phyloP scores from a whole-genome alignment of 2,329 filamentous ascomycete species.

The Penicillium freii region DNA sequence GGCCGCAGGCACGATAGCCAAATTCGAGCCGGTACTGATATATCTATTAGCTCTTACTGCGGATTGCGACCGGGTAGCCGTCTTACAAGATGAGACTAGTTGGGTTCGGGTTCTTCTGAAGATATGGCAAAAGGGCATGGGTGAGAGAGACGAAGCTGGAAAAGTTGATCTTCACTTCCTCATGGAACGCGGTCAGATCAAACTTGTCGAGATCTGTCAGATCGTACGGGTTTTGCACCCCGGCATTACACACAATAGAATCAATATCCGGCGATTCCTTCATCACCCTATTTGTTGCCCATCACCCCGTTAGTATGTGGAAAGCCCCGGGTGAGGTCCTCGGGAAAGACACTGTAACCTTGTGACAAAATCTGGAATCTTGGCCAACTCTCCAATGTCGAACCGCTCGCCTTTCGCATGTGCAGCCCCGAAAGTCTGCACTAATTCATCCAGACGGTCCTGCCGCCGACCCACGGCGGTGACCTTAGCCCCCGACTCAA shows the following conservation, averaged over 20 bases:
- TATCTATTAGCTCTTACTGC: background rate
- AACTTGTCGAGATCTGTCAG: background rate
- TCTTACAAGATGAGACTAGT: slow-evolving; percentile 32
- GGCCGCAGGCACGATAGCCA: background rate
- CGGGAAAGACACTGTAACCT: background rate
- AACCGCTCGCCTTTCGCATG: slow-evolving; percentile 45
- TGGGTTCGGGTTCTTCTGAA: slow-evolving; percentile 32
- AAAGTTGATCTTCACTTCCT: slow-evolving; percentile 52
- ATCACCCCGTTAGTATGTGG: background rate
- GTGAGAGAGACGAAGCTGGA: slow-evolving; percentile 47
- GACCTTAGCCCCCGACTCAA: background rate
- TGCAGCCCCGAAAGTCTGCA: slow-evolving; percentile 43
- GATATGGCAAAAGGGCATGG: slow-evolving; percentile 48
- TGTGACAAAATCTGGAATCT: slow-evolving; percentile 45
- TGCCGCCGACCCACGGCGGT: background rate
- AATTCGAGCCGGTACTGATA: background rate
- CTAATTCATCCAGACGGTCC: slow-evolving; percentile 46
- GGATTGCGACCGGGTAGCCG: background rate
- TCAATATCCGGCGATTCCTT: background rate
- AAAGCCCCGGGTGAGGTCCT: background rate
- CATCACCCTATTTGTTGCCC: background rate
- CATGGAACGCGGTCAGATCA: slow-evolving; percentile 44
- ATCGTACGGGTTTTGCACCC: background rate
- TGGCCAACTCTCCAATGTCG: slow-evolving; percentile 48
- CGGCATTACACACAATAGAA: background rate